These are phyloP conservation scores for Cyberlindnera misumaiensis DNA, from an alignment of 805 yeast species.

Conservation along the genomic window DNA sequence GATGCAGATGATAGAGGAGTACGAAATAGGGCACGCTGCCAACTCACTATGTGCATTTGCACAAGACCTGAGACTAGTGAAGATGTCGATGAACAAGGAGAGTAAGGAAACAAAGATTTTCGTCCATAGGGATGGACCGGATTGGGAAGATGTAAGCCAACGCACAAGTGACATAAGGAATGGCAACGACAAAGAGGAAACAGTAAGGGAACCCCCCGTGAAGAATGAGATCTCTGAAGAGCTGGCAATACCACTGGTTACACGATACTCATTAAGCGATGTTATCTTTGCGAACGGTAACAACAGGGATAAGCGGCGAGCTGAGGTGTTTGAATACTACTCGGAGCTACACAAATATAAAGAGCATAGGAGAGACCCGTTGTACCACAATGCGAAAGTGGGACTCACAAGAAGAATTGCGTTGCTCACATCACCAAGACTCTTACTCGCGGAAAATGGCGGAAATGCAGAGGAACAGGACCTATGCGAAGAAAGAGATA, in stretches of 20 bases:
- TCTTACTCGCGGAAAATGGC: slow-evolving; percentile 1
- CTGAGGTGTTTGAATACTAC: slow-evolving; percentile 20
- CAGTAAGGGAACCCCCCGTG: neutral
- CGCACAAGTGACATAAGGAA: neutral
- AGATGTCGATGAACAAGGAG: neutral
- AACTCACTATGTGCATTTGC: slow-evolving; percentile 1
- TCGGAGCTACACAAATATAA: slow-evolving; percentile 13
- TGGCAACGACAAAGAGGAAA: neutral
- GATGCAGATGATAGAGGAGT: slow-evolving; percentile 1
- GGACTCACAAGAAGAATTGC: slow-evolving; percentile 2
- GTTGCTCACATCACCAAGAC: neutral
- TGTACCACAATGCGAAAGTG: slow-evolving; percentile 5
- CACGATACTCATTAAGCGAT: slow-evolving; percentile 7
- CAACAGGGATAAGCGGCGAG: slow-evolving; percentile 23
- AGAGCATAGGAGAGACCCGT: slow-evolving; percentile 8
- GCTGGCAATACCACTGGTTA: neutral
- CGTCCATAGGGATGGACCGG: slow-evolving; percentile 4
- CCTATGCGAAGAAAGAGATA: slow-evolving; percentile 28
- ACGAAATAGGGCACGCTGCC: slow-evolving; percentile 1
- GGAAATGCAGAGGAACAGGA: slow-evolving; percentile 20
- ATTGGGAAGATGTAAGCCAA: neutral
- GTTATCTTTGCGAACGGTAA: slow-evolving; percentile 24
- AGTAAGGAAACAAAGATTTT: slow-evolving; percentile 5
- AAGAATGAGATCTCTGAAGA: neutral
- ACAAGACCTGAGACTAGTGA: slow-evolving; percentile 1